Base-by-base conservation (phyloP, 805 yeast species). In the Ogataea allantospora region DNA sequence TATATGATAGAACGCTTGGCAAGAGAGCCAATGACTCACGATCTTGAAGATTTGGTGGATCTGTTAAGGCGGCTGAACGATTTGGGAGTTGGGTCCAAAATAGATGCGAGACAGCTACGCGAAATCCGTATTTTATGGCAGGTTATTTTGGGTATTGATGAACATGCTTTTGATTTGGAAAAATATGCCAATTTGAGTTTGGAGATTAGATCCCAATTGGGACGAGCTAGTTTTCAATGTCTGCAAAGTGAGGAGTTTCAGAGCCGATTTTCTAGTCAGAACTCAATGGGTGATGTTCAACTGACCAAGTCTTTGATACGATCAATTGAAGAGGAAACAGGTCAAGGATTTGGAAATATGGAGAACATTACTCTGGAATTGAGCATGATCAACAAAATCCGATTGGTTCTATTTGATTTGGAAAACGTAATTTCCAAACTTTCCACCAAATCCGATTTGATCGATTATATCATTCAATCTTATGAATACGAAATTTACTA, bases 111-210 rank as follows among this genome's bases (percentile, higher is more conserved):
- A 15, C 35, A 34, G 21, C 30, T 54, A 18, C 37, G 46, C 26
- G 46, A 46, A 9, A 41, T 53, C 12, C 49, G 44, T 29, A 31
- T 44, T 1, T 39, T 48, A 9, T 55, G 59, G 59, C 58, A 51
- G 30, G 32, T 50, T 7, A 33, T 55, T 7, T 33, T 55, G n/a
- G 57, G 59, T 2, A 51, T 54, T 7, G 50, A 51, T 19, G 57
- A 48, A 19, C 38, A 36, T 12, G 2, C 27, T 13, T 55, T 54
- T 34, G 40, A 46, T n/a, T 27, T 44, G 2, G 34, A 43, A 5
- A 28, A 38, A 14, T 50, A 47, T 26, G 38, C 43, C 13, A 42
- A 49, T 22, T 9, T 55, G 16, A 47, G 43, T 7, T 27, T 55
- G 10, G 41, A 35, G 12, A 33, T 51, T 12, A 16, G 33, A 3